Evolutionary conservation across 2,329 filamentous ascomycete genomes (phyloP).

Genomic region (Monilinia vaccinii-corymbosi): DNA sequence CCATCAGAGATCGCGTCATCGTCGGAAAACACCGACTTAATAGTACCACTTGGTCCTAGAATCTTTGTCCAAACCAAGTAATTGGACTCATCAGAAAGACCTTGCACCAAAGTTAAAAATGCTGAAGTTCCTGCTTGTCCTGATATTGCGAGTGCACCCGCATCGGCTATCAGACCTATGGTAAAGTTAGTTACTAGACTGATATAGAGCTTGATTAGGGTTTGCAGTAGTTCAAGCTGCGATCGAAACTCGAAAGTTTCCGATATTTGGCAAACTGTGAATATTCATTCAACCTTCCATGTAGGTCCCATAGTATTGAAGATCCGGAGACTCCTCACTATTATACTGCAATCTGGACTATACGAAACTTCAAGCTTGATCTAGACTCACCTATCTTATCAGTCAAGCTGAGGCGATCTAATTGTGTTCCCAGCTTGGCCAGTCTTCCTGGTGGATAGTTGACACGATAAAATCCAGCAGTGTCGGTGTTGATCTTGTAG

Average conservation of each 20-base stretch:
- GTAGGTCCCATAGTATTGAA: neutral
- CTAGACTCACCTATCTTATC: constrained; percentile 70
- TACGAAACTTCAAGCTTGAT: neutral
- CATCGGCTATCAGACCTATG: constrained; percentile 65
- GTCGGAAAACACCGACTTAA: constrained; percentile 78
- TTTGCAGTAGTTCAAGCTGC: neutral
- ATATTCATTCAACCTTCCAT: neutral
- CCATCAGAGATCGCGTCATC: constrained; percentile 63
- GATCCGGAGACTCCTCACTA: neutral
- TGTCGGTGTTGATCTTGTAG: constrained; percentile 74
- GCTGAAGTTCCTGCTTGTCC: constrained; percentile 76
- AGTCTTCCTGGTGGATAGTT: constrained; percentile 49
- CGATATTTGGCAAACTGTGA: neutral
- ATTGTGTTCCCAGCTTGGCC: constrained; percentile 67
- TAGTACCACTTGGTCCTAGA: constrained; percentile 61
- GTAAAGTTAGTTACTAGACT: neutral
- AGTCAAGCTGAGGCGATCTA: constrained; percentile 66
- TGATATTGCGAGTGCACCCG: constrained; percentile 78
- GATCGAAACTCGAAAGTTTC: neutral
- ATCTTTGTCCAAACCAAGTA: constrained; percentile 88
- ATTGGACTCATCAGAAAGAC: constrained; percentile 73
- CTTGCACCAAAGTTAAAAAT: constrained; percentile 73
- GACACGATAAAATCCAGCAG: constrained; percentile 79
- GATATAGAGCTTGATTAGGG: neutral
- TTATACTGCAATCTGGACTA: neutral